A percentile compares a stretch with the other conserved stretches of the same genome.
Conservation (phyloP, 257 asterid genomes). For the Solanum raphanifolium region DNA sequence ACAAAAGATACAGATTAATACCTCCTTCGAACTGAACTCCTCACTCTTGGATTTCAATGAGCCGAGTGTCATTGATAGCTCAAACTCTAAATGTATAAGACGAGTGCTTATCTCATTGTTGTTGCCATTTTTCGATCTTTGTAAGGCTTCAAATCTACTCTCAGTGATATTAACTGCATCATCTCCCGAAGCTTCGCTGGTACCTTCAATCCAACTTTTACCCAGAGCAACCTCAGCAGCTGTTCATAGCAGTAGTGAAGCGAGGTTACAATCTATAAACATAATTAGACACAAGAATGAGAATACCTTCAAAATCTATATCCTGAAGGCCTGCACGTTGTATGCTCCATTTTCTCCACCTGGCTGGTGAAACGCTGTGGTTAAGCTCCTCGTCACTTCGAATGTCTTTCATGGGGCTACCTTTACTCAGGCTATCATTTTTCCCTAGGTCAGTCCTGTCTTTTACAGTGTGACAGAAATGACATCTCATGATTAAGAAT, state of each 20-base stretch:
- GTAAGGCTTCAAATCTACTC: constrained; percentile 21
- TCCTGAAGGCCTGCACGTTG: constrained; percentile 39
- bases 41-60: constrained; percentile 41
- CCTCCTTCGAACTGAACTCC: constrained; percentile 37
- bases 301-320: constrained; percentile 54
- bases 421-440: constrained; percentile 15
- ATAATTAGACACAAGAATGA: neutral
- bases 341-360: constrained; percentile 68
- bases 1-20: neutral
- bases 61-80: constrained; percentile 50
- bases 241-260: constrained; percentile 22
- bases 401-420: constrained; percentile 13
- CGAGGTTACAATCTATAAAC: neutral
- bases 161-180: constrained; percentile 17
- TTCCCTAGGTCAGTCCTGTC: constrained; percentile 32
- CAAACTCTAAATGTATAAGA: constrained; percentile 48
- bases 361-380: constrained; percentile 36
- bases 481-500: constrained; percentile 17
- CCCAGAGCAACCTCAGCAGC: constrained; percentile 66
- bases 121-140: constrained; percentile 16
- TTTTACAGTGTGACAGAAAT: constrained; percentile 32
- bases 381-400: constrained; percentile 11
- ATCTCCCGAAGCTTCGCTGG: constrained; percentile 14
- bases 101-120: constrained; percentile 31
- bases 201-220: constrained; percentile 14